Conservation (phyloP, 495 filamentous ascomycete genomes). For the Venustampulla echinocandica region DNA sequence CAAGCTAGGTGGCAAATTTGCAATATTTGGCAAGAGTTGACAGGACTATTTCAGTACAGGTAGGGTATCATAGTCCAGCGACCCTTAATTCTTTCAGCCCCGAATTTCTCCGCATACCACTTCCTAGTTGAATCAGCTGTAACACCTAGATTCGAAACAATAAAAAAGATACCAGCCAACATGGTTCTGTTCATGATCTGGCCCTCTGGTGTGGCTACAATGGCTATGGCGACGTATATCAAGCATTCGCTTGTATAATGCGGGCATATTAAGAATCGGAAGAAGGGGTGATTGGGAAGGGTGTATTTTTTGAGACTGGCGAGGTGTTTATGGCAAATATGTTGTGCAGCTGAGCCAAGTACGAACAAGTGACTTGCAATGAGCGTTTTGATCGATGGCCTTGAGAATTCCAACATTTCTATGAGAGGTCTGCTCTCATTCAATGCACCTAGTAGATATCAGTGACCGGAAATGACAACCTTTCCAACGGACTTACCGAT, state of each 20-base stretch:
- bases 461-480: background rate
- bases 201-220: conserved; percentile 60
- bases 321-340: conserved; percentile 74
- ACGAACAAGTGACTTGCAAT: conserved; percentile 59
- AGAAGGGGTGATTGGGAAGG: conserved; percentile 58
- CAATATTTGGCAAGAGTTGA: conserved; percentile 43
- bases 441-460: conserved; percentile 11
- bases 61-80: conserved; percentile 81
- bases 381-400: conserved; percentile 44
- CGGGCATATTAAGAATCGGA: conserved; percentile 65
- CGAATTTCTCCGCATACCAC: conserved; percentile 81
- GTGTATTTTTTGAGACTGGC: conserved; percentile 76
- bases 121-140: conserved; percentile 67
- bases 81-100: conserved; percentile 50
- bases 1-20: conserved; percentile 60
- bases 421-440: background rate
- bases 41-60: conserved; percentile 45
- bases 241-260: conserved; percentile 86
- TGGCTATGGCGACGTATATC: conserved; percentile 70
- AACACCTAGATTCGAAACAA: conserved; percentile 68
- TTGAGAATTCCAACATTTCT: conserved; percentile 25
- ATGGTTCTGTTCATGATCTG: conserved; percentile 64
- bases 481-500: conserved; percentile 43
- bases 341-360: conserved; percentile 66
- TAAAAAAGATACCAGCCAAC: conserved; percentile 58